These are phyloP conservation scores for Sordariomycetes sp. DNA, from an alignment of 2,329 filamentous ascomycete species.

Conservation along the genomic window DNA sequence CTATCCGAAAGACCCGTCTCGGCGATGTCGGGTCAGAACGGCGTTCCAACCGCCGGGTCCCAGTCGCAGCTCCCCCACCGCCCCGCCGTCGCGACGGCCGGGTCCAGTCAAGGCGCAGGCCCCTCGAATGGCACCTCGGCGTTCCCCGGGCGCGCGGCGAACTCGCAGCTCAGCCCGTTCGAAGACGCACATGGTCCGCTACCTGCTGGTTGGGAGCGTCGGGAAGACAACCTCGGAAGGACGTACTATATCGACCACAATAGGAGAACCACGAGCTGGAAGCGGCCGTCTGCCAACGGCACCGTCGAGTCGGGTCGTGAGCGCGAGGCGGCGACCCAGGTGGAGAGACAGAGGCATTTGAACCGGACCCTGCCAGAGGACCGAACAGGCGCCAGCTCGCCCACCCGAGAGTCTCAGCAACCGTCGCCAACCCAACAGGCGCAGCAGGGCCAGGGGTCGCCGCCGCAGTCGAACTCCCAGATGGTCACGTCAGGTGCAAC, in stretches of 20 bases:
- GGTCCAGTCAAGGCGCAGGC: background rate
- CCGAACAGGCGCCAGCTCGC: slow-evolving; percentile 85
- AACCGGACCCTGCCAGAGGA: slow-evolving; percentile 94
- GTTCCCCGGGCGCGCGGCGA: slow-evolving; percentile 8
- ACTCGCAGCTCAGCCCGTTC: slow-evolving; percentile 67
- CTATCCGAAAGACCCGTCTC: slow-evolving; percentile 22
- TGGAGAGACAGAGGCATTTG: slow-evolving; percentile 87
- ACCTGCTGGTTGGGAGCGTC: slow-evolving; percentile 88
- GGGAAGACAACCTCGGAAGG: slow-evolving; percentile 87
- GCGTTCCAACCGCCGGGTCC: slow-evolving; percentile 26
- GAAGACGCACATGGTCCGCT: slow-evolving; percentile 92
- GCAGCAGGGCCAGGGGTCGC: background rate
- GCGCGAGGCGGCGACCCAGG: slow-evolving; percentile 82
- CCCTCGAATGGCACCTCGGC: background rate
- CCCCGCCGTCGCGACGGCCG: slow-evolving; percentile 27
- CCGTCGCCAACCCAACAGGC: slow-evolving; percentile 16
- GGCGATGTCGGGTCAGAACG: slow-evolving; percentile 37
- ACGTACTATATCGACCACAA: slow-evolving; percentile 99
- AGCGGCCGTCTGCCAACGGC: slow-evolving; percentile 70
- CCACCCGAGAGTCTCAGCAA: slow-evolving; percentile 54
- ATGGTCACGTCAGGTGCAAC: slow-evolving; percentile 87
- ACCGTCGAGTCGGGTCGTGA: slow-evolving; percentile 61
- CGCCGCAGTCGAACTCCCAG: slow-evolving; percentile 13
- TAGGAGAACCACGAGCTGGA: slow-evolving; percentile 93
- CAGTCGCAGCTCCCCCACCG: slow-evolving; percentile 31